Base-by-base conservation (phyloP, 1,284 basidiomycete genomes). In the Pterulicium gracile region DNA sequence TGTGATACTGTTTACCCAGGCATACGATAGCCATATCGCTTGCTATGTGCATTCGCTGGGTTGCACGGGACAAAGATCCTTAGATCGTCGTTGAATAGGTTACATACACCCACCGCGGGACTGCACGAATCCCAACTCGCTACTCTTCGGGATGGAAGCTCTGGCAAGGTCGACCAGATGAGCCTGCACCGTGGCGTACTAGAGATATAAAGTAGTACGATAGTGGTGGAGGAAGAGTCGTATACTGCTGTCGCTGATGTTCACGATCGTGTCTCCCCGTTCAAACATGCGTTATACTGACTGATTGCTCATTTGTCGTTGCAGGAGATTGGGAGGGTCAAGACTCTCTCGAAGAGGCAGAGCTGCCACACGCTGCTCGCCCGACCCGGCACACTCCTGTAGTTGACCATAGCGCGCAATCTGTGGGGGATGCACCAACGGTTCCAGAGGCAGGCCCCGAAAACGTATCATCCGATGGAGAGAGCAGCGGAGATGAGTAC, bases 301-400 rank as follows among this genome's bases (percentile, higher is more conserved):
- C 48, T 39, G 27, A 47, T 53, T 54, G 50, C 43, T 40, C 45
- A 46, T 44, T 40, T 54, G 51, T 50, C 47, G 22, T 48, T 56
- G 34, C 63, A 87, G 83, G 77, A 77, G 62, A 72, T 54, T 87
- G 81, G 81, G 83, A 87, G 56, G 80, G 75, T 1, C 62, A 68
- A 22, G 74, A 77, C 15, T 73, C 70, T 3, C 51, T 79, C 43
- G 72, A 81, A 50, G 69, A 67, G 42, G 49, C 51, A 65, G 54
- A 55, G 22, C 56, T 52, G 52, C n/a, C 50, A 36, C 53, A 55
- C 14, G 47, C 54, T 3, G 23, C 44, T 18, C 42, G 54, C 32
- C 45, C 50, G 12, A 49, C 53, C 5, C 5, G 36, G 19, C 36
- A 4, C 7, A n/a, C n/a, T n/a, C n/a, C n/a, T n/a, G n/a, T n/a